These are phyloP conservation scores for Asterella californica DNA, from an alignment of 225 moss, liverwort and hornwort genomes.

Conservation along the genomic window DNA sequence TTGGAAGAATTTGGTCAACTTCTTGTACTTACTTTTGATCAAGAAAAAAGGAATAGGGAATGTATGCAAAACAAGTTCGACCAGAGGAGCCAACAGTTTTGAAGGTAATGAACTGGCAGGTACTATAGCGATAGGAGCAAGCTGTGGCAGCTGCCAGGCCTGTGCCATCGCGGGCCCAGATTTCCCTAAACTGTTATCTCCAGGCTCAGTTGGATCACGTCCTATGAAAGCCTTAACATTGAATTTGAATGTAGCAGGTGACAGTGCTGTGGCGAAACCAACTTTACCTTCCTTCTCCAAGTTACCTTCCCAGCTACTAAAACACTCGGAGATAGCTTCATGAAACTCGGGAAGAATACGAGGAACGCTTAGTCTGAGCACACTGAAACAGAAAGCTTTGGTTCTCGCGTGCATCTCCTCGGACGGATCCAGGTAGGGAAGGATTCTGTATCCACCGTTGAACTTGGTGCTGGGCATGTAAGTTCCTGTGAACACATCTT, in stretches of 20 bases:
- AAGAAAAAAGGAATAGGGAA: conserved; percentile 29
- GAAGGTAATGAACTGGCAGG: not conserved
- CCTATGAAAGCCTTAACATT: conserved; percentile 21
- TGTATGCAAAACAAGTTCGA: conserved; percentile 43
- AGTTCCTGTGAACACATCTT: conserved; percentile 62
- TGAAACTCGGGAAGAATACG: conserved; percentile 50
- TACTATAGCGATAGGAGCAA: conserved; percentile 22
- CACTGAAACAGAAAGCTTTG: conserved; percentile 48
- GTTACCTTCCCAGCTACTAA: conserved; percentile 41
- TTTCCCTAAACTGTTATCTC: conserved; percentile 4
- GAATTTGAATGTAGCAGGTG: conserved; percentile 26
- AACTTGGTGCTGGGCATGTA: conserved; percentile 48
- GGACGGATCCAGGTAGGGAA: conserved; percentile 57
- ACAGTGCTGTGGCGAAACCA: not conserved
- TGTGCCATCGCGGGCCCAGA: not conserved
- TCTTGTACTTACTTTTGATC: conserved; percentile 11
- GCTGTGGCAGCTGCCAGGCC: conserved; percentile 26
- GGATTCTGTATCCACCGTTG: conserved; percentile 48
- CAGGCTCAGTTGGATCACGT: conserved; percentile 20
- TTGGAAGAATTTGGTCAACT: conserved; percentile 30
- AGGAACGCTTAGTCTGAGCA: conserved; percentile 29
- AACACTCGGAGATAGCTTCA: conserved; percentile 34
- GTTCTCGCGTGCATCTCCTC: conserved; percentile 58
- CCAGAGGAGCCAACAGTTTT: conserved; percentile 21
- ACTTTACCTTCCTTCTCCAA: conserved; percentile 33